Base-by-base conservation (phyloP, 169 alveolate species). In the Blepharisma undulans region DNA sequence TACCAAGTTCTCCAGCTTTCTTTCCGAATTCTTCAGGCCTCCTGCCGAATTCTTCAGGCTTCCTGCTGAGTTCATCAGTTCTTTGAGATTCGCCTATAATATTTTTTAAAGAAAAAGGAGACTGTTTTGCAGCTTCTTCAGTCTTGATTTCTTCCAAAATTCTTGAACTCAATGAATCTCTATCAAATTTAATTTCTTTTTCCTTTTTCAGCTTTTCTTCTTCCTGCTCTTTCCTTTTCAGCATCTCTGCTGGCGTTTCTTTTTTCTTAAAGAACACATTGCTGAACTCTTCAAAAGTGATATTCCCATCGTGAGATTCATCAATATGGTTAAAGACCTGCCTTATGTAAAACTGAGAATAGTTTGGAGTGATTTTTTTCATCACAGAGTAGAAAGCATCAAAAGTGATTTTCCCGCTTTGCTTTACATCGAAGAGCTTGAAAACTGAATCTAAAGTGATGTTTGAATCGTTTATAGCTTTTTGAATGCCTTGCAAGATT, bases 281-380 rank as follows among this genome's bases (percentile, higher is more conserved):
- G 10, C 66, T 71, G 66, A 86, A 86, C 71, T 86, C 91, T 25
- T 19, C 59, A n/a, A 27, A n/a, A 21, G 33, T 22, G n/a, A 86
- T 86, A 30, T 25, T 25, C 21, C 91, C 91, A 29, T 72, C 84
- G 8, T 86, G 61, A 66, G 84, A 25, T 21, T 21, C 36, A 32
- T 86, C 91, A 19, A 86, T 66, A 10, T 27, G 72, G n/a, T 27
- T 22, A 72, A 86, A 86, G 71, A 72, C 84, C 32, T 61, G 80
- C n/a, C 84, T 86, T 5, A 72, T 36, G 7, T 86, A 32, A 72
- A 86, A 86, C 29, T 72, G 34, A 18, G 72, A 61, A 27, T 22
- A 86, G 7, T 36, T 30, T 2, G 29, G 6, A 0, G 76, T 34
- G 12, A 86, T 32, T 33, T 36, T 86, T 71, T 18, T 21, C 25